Base-by-base conservation (phyloP, 108 stramenopile genomes). In the Conticribra weissflogii region DNA sequence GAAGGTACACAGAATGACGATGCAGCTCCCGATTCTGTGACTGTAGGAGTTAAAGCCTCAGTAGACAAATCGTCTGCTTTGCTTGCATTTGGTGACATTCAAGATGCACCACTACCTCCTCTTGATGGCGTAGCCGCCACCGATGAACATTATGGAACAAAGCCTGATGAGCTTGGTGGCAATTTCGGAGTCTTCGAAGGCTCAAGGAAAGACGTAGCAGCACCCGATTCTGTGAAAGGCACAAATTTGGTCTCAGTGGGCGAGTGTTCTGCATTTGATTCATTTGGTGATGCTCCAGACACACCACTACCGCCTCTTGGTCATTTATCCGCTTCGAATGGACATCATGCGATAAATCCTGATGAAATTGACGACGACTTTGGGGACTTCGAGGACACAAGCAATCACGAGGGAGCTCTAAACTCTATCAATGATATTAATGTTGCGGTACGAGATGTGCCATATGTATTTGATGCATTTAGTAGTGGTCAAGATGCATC, bases 91-190 rank as follows among this genome's bases (percentile, higher is more conserved):
- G 51, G 48, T 19, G 66, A 67, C 33, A 33, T 59, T 2, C 32
- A 71, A 33, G 63, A 77, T 71, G 69, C 76, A n/a, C 76, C 76
- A 3, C 54, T 77, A 46, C 76, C 76, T 18, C 1, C 50, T 24
- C 45, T 77, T 22, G 59, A 29, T 66, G 18, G 65, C 59, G 34
- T 54, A 69, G 21, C 75, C 74, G 59, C 63, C 67, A 56, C 69
- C 45, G 7, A 81, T 81, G 46, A 64, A 2, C n/a, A n/a, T n/a
- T n/a, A n/a, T n/a, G n/a, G n/a, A n/a, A n/a, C n/a, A n/a, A n/a
- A n/a, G n/a, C n/a, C n/a, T n/a, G n/a, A n/a, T n/a, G n/a, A n/a
- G n/a, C n/a, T n/a, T n/a, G n/a, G n/a, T n/a, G n/a, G n/a, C n/a
- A n/a, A n/a, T n/a, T n/a, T n/a, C n/a, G n/a, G n/a, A n/a, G n/a